A percentile compares a stretch with the other conserved stretches of the same genome.
Conservation (phyloP, 2,329 filamentous ascomycete genomes). For the Tolypocladium album region DNA sequence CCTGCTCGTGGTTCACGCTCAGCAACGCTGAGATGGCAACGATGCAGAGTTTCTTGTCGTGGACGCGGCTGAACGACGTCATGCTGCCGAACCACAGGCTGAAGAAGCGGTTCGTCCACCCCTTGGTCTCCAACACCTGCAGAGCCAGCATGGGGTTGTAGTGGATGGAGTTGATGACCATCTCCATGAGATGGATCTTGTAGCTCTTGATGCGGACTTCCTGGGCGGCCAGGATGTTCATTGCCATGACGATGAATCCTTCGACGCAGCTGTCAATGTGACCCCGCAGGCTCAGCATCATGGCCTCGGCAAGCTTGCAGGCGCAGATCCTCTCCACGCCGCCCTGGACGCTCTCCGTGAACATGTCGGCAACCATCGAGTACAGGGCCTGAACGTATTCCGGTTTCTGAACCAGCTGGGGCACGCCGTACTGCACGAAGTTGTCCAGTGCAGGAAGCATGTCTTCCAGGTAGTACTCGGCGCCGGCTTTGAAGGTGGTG, state of each 20-base stretch:
- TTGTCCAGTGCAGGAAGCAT: constrained; percentile 98
- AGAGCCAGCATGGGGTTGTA: constrained; percentile 86
- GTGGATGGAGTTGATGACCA: constrained; percentile 96
- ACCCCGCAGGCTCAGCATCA: constrained; percentile 90
- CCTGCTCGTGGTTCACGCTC: constrained; percentile 65
- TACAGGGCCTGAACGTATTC: constrained; percentile 81
- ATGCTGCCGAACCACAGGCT: constrained; percentile 97
- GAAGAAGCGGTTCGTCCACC: constrained; percentile 98
- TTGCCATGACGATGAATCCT: constrained; percentile 81
- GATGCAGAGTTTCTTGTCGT: constrained; percentile 98
- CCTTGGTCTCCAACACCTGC: constrained; percentile 78
- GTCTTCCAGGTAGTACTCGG: constrained; percentile 94
- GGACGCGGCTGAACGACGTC: constrained; percentile 82
- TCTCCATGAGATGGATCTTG: constrained; percentile 94
- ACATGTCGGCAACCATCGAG: constrained; percentile 92
- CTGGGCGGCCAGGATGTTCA: constrained; percentile 64
- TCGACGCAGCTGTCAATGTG: constrained; percentile 81
- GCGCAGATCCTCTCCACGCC: constrained; percentile 93
- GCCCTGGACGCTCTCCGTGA: constrained; percentile 81
- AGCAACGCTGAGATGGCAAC: constrained; percentile 83
- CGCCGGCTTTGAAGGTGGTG: constrained; percentile 91
- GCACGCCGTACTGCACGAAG: constrained; percentile 86
- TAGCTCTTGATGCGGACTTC: constrained; percentile 87
- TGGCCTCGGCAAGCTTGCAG: constrained; percentile 91
- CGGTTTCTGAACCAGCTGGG: constrained; percentile 70